Percentiles rank a stretch among this genome's conserved stretches.
These are phyloP conservation scores for Erysimum cheiranthoides DNA, from an alignment of 345 rosid genomes.

Conservation along the genomic window DNA sequence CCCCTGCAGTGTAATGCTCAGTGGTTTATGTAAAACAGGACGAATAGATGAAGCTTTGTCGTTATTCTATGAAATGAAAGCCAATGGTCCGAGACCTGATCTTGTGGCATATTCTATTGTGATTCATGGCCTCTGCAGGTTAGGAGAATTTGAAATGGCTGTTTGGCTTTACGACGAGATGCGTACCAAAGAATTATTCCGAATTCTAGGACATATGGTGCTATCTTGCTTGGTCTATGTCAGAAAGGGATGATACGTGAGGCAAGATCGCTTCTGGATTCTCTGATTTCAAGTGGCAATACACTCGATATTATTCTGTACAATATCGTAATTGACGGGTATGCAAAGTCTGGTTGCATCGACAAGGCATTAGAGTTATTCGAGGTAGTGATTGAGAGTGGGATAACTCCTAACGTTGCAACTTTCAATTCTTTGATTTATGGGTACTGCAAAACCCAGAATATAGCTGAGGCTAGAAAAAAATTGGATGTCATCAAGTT, in stretches of 20 bases:
- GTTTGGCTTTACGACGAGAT: conserved; percentile 58
- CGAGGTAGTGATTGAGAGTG: conserved; percentile 47
- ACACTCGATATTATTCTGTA: conserved; percentile 56
- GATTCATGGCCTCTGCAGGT: conserved; percentile 75
- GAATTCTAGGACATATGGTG: conserved; percentile 52
- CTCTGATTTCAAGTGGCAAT: conserved; percentile 50
- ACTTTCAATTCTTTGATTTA: conserved; percentile 75
- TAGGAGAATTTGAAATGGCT: conserved; percentile 65
- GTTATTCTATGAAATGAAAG: conserved; percentile 60
- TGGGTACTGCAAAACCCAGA: conserved; percentile 59
- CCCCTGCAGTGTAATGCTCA: conserved; percentile 60
- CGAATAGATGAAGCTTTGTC: conserved; percentile 56
- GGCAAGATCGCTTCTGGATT: conserved; percentile 64
- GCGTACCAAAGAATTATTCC: conserved; percentile 56
- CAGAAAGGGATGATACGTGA: conserved; percentile 56
- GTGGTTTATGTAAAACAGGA: conserved; percentile 73
- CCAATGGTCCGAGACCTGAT: conserved; percentile 57
- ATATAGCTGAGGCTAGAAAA: conserved; percentile 53
- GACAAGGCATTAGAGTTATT: conserved; percentile 60
- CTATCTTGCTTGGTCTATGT: conserved; percentile 65
- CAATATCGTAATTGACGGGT: conserved; percentile 74
- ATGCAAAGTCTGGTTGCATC: conserved; percentile 60
- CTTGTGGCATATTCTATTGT: conserved; percentile 69
- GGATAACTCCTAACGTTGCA: conserved; percentile 59
- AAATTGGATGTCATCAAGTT: conserved; percentile 54